Conservation (phyloP, 2,329 filamentous ascomycete species). For the Penicillium hordei region DNA sequence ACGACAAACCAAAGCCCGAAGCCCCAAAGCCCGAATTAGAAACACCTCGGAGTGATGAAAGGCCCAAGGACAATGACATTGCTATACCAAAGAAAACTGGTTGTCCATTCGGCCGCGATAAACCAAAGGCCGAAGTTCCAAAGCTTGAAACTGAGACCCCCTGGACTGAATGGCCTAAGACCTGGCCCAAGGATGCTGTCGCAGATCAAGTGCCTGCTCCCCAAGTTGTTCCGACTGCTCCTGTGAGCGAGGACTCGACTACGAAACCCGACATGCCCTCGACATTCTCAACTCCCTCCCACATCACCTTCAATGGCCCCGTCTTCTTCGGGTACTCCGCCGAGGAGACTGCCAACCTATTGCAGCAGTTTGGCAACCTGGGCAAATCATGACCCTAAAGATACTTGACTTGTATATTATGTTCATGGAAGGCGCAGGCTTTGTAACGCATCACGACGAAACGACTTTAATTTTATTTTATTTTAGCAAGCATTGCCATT, state of each 20-base stretch:
- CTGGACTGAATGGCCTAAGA: neutral
- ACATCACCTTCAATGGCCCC: constrained; percentile 87
- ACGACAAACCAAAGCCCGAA: constrained; percentile 24
- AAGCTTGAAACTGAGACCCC: neutral
- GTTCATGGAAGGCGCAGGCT: constrained; percentile 9
- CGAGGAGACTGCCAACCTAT: constrained; percentile 74
- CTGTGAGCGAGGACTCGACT: constrained; percentile 10
- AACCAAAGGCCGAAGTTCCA: neutral
- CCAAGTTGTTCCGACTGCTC: neutral
- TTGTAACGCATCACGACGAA: constrained; percentile 20
- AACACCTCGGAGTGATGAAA: constrained; percentile 9
- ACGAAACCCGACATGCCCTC: constrained; percentile 8
- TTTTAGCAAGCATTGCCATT: neutral
- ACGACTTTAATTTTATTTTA: constrained; percentile 10
- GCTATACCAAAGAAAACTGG: neutral
- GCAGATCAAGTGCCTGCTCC: neutral
- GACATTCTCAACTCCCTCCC: constrained; percentile 46
- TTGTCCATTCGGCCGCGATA: constrained; percentile 14
- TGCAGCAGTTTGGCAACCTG: constrained; percentile 56
- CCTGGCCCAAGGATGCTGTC: neutral
- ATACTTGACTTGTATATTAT: constrained; percentile 2
- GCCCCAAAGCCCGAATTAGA: constrained; percentile 8
- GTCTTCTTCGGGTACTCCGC: constrained; percentile 91
- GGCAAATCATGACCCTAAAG: constrained; percentile 14
- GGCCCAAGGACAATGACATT: neutral